phyloP scores from a whole-genome alignment of 371 early-diverging fungal species.

The Saksenaea vasiformis region DNA sequence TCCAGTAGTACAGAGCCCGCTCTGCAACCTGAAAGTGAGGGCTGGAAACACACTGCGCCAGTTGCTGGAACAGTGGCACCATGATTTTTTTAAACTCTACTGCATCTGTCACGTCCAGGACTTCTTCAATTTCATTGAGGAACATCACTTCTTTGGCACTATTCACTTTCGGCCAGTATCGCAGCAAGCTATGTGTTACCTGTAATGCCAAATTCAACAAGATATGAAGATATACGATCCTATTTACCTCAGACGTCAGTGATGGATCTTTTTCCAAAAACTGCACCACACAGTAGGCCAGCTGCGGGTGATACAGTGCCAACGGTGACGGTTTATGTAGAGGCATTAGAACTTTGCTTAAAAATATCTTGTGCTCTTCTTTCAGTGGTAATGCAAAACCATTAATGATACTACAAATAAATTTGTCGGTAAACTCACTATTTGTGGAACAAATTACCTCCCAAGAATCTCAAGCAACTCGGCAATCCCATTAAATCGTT shows the following conservation, averaged over 20 bases:
- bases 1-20: slow-evolving; percentile 95
- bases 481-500: slow-evolving; percentile 95
- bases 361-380: slow-evolving; percentile 95
- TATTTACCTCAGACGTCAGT: slow-evolving; percentile 79
- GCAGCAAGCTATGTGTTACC: slow-evolving; percentile 84
- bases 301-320: slow-evolving; percentile 91
- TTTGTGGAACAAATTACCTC: slow-evolving; percentile 47
- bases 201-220: slow-evolving; percentile 18
- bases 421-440: background rate
- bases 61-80: slow-evolving; percentile 87
- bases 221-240: background rate
- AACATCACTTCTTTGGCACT: slow-evolving; percentile 98
- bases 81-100: slow-evolving; percentile 85
- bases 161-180: slow-evolving; percentile 98
- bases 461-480: slow-evolving; percentile 97
- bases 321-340: slow-evolving; percentile 92
- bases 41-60: slow-evolving; percentile 89
- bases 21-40: slow-evolving; percentile 98
- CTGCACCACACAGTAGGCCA: slow-evolving; percentile 97
- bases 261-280: slow-evolving; percentile 95
- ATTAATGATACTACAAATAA: slow-evolving; percentile 82
- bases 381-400: slow-evolving; percentile 97
- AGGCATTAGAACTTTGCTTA: slow-evolving; percentile 89
- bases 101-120: slow-evolving; percentile 91
- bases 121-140: slow-evolving; percentile 94